A percentile compares a stretch with the other conserved stretches of the same genome.
These are phyloP conservation scores for Bombardia bombarda DNA, from an alignment of 495 filamentous ascomycete species.

Conservation along the genomic window DNA sequence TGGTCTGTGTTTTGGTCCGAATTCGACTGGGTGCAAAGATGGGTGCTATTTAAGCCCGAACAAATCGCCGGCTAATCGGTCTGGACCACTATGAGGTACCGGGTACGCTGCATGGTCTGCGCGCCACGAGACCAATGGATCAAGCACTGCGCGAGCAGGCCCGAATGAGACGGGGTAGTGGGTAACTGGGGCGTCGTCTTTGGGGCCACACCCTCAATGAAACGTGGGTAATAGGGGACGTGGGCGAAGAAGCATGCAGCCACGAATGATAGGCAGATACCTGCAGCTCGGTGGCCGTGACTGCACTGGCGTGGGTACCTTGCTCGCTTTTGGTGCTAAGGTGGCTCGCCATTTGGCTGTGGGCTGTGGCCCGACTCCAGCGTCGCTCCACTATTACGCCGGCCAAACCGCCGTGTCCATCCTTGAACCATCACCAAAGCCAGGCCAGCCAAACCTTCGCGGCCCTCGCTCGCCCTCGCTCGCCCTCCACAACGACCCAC, in stretches of 20 bases:
- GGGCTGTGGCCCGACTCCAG: constrained; percentile 21
- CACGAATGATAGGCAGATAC: constrained; percentile 16
- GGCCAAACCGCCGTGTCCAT: constrained; percentile 43
- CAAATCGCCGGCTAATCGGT: constrained; percentile 11
- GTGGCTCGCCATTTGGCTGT: constrained; percentile 13
- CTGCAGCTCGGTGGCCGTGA: not conserved
- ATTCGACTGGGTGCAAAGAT: no score
- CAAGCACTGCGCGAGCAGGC: constrained; percentile 21
- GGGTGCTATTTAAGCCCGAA: no score
- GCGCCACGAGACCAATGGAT: constrained; percentile 9
- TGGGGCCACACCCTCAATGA: constrained; percentile 16
- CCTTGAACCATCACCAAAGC: constrained; percentile 14
- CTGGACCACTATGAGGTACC: not conserved
- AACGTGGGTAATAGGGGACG: constrained; percentile 17
- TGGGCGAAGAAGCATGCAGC: not conserved
- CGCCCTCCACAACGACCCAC: not conserved
- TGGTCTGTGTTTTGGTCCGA: not conserved
- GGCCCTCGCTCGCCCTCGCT: not conserved
- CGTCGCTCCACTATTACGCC: constrained; percentile 46
- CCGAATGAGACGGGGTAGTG: constrained; percentile 21
- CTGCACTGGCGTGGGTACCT: constrained; percentile 5
- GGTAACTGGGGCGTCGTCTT: constrained; percentile 6
- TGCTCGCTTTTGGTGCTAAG: constrained; percentile 6
- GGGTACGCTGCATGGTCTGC: constrained; percentile 4
- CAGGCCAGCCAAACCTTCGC: constrained; percentile 5